Percentiles rank a stretch among this genome's conserved stretches.
Evolutionary conservation across 225 moss, liverwort and hornwort genomes (phyloP).

Genomic region (Ulota crispa): DNA sequence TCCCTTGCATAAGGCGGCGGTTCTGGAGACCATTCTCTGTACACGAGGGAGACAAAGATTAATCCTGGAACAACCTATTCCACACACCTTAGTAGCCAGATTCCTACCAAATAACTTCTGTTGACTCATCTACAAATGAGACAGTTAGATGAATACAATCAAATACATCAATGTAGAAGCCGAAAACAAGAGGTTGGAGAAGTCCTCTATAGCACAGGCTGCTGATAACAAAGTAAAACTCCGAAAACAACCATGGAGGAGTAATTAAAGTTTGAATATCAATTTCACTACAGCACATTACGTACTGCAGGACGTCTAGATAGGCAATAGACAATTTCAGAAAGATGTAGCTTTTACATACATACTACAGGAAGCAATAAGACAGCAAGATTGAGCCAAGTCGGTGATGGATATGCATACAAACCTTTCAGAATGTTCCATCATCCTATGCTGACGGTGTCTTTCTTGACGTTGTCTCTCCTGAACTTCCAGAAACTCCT

Average conservation of each 20-base stretch:
- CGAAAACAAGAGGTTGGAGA: neutral
- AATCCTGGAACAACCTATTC: neutral
- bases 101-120: neutral
- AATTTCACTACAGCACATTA: neutral
- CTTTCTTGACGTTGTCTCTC: conserved; percentile 88
- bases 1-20: conserved; percentile 65
- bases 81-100: neutral
- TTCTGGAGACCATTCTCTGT: conserved; percentile 89
- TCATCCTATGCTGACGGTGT: conserved; percentile 72
- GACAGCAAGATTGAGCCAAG: neutral
- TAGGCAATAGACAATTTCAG: neutral
- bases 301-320: neutral
- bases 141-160: neutral
- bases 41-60: conserved; percentile 18
- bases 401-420: conserved; percentile 17
- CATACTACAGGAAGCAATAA: neutral
- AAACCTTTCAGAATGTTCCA: conserved; percentile 80
- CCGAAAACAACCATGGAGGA: neutral
- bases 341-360: neutral
- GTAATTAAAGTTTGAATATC: neutral
- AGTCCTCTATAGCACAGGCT: neutral
- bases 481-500: conserved; percentile 93
- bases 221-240: neutral
- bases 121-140: neutral
- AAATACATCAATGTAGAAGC: neutral